phyloP scores from a whole-genome alignment of 129 eudicot genomes.

The Artemisia tridentata region DNA sequence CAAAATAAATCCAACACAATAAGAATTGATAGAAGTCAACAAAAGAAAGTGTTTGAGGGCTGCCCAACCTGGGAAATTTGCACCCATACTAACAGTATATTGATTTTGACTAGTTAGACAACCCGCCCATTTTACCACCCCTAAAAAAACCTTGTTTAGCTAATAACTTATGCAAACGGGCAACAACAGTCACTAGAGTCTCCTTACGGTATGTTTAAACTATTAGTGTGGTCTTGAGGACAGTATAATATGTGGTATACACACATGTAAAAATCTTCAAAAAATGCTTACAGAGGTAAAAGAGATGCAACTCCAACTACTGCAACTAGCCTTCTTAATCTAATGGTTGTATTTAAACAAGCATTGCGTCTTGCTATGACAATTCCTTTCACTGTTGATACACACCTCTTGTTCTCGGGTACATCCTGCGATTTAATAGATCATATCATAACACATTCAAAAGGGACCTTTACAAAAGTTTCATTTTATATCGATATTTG shows the following conservation, averaged over 20 bases:
- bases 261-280: not conserved
- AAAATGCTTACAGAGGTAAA: slow-evolving; percentile 70
- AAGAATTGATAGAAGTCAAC: no score
- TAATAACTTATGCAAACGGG: not conserved
- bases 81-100: no score
- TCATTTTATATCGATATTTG: not conserved
- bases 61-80: no score
- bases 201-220: not conserved
- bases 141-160: not conserved
- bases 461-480: slow-evolving; percentile 1
- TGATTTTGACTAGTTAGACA: no score
- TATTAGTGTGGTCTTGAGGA: not conserved
- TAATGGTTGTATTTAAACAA: slow-evolving; percentile 78
- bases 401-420: slow-evolving; percentile 90
- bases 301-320: slow-evolving; percentile 84
- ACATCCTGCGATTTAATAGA: slow-evolving; percentile 56
- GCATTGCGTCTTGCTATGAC: slow-evolving; percentile 88
- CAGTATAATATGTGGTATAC: not conserved
- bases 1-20: no score
- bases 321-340: slow-evolving; percentile 81
- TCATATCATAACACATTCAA: slow-evolving; percentile 19
- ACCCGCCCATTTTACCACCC: slow-evolving; percentile 14
- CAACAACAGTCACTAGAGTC: not conserved
- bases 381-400: slow-evolving; percentile 70
- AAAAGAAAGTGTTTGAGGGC: no score